Percentiles rank a stretch among this genome's conserved stretches.
Conservation (phyloP, 805 yeast genomes). For the Saccharomyces cerevisiae region DNA sequence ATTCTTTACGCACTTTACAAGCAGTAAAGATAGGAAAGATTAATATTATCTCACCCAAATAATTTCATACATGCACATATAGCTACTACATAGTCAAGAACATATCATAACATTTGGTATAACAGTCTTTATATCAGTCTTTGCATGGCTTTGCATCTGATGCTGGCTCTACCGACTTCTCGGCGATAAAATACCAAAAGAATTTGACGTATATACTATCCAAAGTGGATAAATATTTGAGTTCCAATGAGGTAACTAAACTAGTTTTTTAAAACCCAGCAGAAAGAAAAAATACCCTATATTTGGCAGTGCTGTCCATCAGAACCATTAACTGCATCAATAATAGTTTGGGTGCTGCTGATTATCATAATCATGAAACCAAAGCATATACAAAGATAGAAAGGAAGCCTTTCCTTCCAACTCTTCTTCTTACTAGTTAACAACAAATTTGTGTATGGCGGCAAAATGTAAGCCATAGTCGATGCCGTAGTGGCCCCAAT, state of each 20-base stretch:
- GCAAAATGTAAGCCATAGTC: slow-evolving; percentile 82
- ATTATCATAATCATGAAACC: slow-evolving; percentile 73
- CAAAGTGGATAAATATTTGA: background rate
- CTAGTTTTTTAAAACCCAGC: background rate
- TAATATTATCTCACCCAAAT: background rate
- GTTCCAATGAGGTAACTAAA: background rate
- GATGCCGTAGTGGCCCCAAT: slow-evolving; percentile 93
- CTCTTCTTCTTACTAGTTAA: slow-evolving; percentile 42
- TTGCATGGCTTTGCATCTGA: background rate
- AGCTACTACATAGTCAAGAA: background rate
- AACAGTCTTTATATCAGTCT: no score
- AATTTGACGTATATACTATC: background rate
- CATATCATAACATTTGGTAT: background rate
- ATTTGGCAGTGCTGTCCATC: slow-evolving; percentile 44
- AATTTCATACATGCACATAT: background rate
- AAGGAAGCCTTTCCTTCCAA: slow-evolving; percentile 42
- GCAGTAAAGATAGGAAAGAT: background rate
- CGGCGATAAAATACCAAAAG: background rate
- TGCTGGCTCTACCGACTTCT: background rate
- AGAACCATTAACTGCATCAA: slow-evolving; percentile 35
- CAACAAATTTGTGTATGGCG: slow-evolving; percentile 74
- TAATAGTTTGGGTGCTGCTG: slow-evolving; percentile 68
- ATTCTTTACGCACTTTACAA: background rate
- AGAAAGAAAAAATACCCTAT: slow-evolving; percentile 2
- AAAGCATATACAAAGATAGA: slow-evolving; percentile 54